Evolutionary conservation across 2,329 filamentous ascomycete species (phyloP).

Genomic region (Pseudogymnoascus sp.): DNA sequence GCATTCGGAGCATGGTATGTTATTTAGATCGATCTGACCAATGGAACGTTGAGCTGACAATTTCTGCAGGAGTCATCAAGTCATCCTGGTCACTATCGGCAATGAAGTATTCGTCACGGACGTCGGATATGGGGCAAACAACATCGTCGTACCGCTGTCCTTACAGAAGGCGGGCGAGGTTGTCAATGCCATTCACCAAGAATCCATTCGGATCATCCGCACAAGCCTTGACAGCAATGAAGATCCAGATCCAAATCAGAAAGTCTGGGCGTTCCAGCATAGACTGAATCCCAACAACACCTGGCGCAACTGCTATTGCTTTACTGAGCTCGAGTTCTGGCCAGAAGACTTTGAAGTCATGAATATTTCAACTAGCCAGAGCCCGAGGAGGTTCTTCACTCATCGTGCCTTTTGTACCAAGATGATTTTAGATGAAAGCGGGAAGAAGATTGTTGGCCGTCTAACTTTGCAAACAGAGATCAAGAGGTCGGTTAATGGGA

Average conservation of each 20-base stretch:
- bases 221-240: background rate
- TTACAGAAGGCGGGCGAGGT: background rate
- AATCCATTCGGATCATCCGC: background rate
- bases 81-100: background rate
- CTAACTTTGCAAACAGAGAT: background rate
- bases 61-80: background rate
- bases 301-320: background rate
- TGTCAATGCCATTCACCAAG: background rate
- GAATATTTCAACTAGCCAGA: background rate
- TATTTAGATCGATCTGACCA: background rate
- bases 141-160: background rate
- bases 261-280: background rate
- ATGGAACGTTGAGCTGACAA: background rate
- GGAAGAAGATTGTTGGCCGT: background rate
- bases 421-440: background rate
- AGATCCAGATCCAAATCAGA: background rate
- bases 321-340: background rate
- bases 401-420: background rate
- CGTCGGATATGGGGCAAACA: background rate
- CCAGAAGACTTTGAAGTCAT: background rate
- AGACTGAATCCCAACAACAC: background rate
- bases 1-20: background rate
- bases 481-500: background rate
- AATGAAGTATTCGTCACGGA: background rate
- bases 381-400: background rate